phyloP scores from a whole-genome alignment of 345 rosid genomes.

The Lepidium didymum region DNA sequence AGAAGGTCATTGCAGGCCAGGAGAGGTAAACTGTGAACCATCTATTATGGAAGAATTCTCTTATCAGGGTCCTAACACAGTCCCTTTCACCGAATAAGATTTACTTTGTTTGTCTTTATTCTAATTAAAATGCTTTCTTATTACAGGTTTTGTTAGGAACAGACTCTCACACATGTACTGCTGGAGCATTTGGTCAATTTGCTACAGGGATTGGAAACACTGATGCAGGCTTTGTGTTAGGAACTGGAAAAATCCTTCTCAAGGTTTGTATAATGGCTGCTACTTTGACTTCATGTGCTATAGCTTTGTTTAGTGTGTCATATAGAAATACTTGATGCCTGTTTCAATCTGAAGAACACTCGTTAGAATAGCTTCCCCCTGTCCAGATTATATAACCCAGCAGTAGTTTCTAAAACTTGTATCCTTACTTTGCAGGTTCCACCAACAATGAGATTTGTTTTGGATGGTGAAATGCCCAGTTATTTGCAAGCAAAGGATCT shows the following conservation, averaged over 20 bases:
- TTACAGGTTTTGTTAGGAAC: constrained; percentile 85
- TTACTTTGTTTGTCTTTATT: background rate
- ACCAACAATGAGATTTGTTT: constrained; percentile 80
- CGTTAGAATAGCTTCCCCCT: background rate
- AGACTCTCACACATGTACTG: constrained; percentile 97
- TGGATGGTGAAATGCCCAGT: constrained; percentile 98
- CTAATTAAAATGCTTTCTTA: background rate
- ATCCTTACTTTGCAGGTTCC: constrained; percentile 58
- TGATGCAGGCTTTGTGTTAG: constrained; percentile 93
- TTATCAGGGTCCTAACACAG: no score
- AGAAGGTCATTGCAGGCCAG: constrained; percentile 99
- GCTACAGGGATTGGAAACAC: constrained; percentile 99
- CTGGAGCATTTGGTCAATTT: constrained; percentile 98
- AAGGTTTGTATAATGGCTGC: constrained; percentile 45
- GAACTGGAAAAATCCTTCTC: constrained; percentile 88
- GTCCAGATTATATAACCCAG: background rate
- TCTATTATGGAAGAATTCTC: no score
- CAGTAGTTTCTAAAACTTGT: background rate
- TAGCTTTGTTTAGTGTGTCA: background rate
- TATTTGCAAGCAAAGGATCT: constrained; percentile 92
- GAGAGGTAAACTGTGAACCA: constrained; percentile 49
- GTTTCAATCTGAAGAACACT: background rate
- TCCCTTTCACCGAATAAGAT: no score
- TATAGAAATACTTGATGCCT: background rate
- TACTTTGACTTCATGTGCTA: background rate